These are phyloP conservation scores for Melocanna baccifera DNA, from an alignment of 176 grass and related monocot species.

Conservation along the genomic window DNA sequence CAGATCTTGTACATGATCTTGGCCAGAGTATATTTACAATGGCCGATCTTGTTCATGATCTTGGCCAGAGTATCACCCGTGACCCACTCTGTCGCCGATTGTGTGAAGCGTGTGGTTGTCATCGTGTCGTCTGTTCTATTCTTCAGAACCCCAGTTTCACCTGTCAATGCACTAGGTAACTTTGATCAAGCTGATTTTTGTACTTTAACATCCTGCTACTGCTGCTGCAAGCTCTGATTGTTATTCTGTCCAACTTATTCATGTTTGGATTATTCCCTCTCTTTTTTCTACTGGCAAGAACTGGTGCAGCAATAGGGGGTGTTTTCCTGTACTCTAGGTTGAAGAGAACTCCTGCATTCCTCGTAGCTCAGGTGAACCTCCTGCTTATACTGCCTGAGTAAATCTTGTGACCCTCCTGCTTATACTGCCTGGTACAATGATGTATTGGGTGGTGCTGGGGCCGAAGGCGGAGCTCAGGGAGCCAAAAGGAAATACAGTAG, in stretches of 20 bases:
- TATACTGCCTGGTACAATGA: too few relatives aligned
- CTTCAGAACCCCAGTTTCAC: conserved; percentile 65
- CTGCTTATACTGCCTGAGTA: too few relatives aligned
- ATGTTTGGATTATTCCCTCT: background rate
- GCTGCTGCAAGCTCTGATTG: background rate
- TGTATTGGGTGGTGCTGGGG: too few relatives aligned
- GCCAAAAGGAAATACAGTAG: too few relatives aligned
- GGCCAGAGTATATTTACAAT: conserved; percentile 21
- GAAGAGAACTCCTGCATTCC: conserved; percentile 40
- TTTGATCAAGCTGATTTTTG: background rate
- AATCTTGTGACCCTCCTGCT: too few relatives aligned
- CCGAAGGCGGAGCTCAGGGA: too few relatives aligned
- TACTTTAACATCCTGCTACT: too few relatives aligned
- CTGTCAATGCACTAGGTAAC: conserved; percentile 67
- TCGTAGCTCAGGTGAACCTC: too few relatives aligned
- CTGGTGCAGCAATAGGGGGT: conserved; percentile 53
- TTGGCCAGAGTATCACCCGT: conserved; percentile 42
- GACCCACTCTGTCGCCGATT: conserved; percentile 68
- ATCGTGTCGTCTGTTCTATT: conserved; percentile 64
- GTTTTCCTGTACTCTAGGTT: conserved; percentile 66
- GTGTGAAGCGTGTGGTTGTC: conserved; percentile 70
- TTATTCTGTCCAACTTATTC: background rate
- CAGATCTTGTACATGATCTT: conserved; percentile 64
- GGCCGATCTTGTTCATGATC: conserved; percentile 57
- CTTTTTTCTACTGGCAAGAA: conserved; percentile 32